phyloP scores from a whole-genome alignment of 106 monocot species.

The Gastrodia elata region DNA sequence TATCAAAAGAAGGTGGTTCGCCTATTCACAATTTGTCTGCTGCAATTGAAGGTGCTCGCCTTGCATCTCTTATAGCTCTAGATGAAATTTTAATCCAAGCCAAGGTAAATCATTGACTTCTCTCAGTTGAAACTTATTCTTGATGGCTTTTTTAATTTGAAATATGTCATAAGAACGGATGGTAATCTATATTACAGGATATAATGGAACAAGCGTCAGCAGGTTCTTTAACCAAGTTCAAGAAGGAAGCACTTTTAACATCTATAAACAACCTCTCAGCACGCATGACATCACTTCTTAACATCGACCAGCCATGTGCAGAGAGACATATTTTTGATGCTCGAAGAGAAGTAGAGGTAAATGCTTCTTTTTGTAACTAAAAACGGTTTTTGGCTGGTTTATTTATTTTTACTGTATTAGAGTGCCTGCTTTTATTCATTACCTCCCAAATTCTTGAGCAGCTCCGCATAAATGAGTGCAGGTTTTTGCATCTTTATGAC shows the following conservation, averaged over 20 bases:
- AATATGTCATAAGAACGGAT: not conserved
- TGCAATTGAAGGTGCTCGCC: conserved; percentile 93
- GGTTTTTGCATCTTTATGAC: not conserved
- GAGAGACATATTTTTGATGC: conserved; percentile 74
- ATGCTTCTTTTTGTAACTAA: not conserved
- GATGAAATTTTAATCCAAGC: conserved; percentile 80
- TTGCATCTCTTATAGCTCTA: conserved; percentile 94
- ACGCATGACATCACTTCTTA: conserved; percentile 85
- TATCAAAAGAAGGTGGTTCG: conserved; percentile 93
- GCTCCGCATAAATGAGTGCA: not conserved
- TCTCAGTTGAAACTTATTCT: not conserved
- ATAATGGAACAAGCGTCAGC: conserved; percentile 64
- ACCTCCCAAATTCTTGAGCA: not conserved
- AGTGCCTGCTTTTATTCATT: not conserved
- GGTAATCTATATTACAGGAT: conserved; percentile 38
- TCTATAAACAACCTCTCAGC: conserved; percentile 65
- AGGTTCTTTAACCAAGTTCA: conserved; percentile 54
- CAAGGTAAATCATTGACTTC: conserved; percentile 39
- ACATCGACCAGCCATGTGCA: conserved; percentile 91
- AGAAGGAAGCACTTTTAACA: conserved; percentile 66
- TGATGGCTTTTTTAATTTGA: not conserved
- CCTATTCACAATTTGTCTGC: conserved; percentile 94
- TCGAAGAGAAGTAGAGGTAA: conserved; percentile 65
- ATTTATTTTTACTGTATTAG: not conserved
- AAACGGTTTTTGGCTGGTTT: not conserved